These are phyloP conservation scores for Leccinum olivaceopallidum DNA, from an alignment of 768 basidiomycete genomes.

Conservation along the genomic window DNA sequence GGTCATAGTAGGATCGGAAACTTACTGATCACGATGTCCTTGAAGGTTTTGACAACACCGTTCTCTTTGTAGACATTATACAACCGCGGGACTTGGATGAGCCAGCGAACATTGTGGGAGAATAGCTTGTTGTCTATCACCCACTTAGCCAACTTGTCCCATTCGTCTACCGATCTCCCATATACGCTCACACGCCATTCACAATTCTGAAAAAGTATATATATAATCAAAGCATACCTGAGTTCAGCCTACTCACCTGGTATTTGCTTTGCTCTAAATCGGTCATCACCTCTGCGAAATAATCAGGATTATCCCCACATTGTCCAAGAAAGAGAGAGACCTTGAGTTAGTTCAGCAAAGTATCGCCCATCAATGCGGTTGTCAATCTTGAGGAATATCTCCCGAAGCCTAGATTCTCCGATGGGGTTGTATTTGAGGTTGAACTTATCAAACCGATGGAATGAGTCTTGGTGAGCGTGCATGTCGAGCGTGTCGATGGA, in stretches of 20 bases:
- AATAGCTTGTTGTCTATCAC: conserved; percentile 89
- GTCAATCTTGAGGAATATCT: conserved; percentile 98
- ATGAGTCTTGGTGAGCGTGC: conserved; percentile 98
- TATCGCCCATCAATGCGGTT: conserved; percentile 92
- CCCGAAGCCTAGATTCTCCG: conserved; percentile 90
- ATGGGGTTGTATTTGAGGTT: conserved; percentile 97
- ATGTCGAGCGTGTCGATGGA: conserved; percentile 99
- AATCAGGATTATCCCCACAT: not conserved
- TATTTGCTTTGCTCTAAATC: conserved; percentile 99
- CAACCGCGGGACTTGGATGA: conserved; percentile 91
- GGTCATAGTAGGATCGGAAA: conserved; percentile 9
- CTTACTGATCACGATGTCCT: conserved; percentile 89
- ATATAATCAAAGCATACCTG: not conserved
- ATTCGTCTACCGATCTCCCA: conserved; percentile 78
- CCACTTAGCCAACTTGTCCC: conserved; percentile 99
- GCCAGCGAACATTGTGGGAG: conserved; percentile 98
- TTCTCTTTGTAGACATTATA: conserved; percentile 95
- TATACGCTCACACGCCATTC: conserved; percentile 99
- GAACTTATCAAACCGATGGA: conserved; percentile 99
- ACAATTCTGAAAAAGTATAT: conserved; percentile 59
- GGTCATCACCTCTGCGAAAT: conserved; percentile 81
- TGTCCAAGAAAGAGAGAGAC: conserved; percentile 39
- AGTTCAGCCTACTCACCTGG: conserved; percentile 55
- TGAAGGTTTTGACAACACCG: conserved; percentile 81
- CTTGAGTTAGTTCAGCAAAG: conserved; percentile 91